Base-by-base conservation (phyloP, 2,329 filamentous ascomycete species). In the Thielaviopsis punctulata region DNA sequence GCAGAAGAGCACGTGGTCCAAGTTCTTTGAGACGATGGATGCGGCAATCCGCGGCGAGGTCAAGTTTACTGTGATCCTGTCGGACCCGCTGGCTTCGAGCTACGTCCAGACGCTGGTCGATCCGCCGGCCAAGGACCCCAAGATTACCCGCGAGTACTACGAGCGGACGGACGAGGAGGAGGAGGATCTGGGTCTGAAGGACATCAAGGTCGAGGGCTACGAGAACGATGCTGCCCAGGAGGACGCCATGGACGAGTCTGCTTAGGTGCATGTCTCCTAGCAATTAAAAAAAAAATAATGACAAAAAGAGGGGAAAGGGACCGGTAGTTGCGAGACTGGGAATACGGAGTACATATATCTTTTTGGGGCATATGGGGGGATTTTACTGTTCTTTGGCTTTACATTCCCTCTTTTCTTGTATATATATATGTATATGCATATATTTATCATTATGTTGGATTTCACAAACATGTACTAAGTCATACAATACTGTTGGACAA, bases 201-300 rank as follows among this genome's bases (percentile, higher is more conserved):
- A 98, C 62, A 98, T 98, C 81, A 92, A 90, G 73, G 80, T 81
- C 0, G 89, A 96, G 65, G 81, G 80, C 0, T 96, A 98, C 62
- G 54, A 55, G 18, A 30, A 51, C 22, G 83, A 83, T 64, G 71
- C 79, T 51, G 75, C 79, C 56, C 55, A 61, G 1, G 64, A 62
- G 39, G 58, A 55, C 22, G 21, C 44, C 15, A 53, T 51, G 51
- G 48, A 52, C 39, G 36, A 53, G 51, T 43, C 54, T 44, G 50
- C 50, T 44, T 53, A 52, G 36, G n/a, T 7, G 15, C 22, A 15
- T 5, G 19, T 15, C 15, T 15, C 10, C n/a, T 33, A 39, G 44
- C 1, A 48, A 48, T 36, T 30, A n/a, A 51, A 45, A 39, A 47
- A 45, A 18, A 27, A 39, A 39, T 2, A 18, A n/a, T 4, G 15